Evolutionary conservation across 2,329 filamentous ascomycete species (phyloP), one percentile per base, ranked within the genome.

Genomic region (Aspergillus brunneoviolaceus): DNA sequence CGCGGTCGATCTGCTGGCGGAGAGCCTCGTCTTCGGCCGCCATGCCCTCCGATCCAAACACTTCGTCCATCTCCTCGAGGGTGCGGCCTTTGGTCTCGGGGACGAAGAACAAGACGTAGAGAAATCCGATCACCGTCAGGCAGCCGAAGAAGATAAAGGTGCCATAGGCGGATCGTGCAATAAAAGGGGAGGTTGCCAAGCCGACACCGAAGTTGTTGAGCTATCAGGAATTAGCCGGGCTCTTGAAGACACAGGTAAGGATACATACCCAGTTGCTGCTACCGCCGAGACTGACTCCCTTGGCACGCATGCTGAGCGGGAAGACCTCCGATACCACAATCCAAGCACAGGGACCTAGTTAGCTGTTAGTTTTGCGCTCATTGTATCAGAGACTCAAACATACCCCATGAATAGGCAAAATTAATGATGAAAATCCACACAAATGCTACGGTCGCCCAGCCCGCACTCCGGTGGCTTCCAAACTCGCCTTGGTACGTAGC

Each of bases 251-350:
- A n/a, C 10, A 1, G 19, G 25, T 16, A 21, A 23, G 11, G 7
- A 10, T 5, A 62, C 63, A 48, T 58, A 75, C 66, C 75, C 76
- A 77, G 61, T 77, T 76, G 19, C 65, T 68, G 27, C 69, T 69
- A 6, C 71, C 74, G 19, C 70, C 69, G 4, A 76, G 63, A 63
- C 65, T 68, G 14, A 72, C 69, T 6, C 75, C 74, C 62, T 91
- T 90, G 1, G 89, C 84, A 1, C 88, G 82, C 31, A 87, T 87
- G 61, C 84, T 87, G 4, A 91, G 76, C 0, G 89, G 89, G 85
- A 87, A 92, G 51, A 92, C 85, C 74, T 92, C 89, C 1, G 87
- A 85, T 1, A 90, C 82, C 51, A 92, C 81, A 62, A 90, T 89
- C 89, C 89, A 92, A 33, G 6, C 49, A 25, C 53, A 47, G 5